Conservation (phyloP, 306 rosid species). For the Bauhinia variegata region DNA sequence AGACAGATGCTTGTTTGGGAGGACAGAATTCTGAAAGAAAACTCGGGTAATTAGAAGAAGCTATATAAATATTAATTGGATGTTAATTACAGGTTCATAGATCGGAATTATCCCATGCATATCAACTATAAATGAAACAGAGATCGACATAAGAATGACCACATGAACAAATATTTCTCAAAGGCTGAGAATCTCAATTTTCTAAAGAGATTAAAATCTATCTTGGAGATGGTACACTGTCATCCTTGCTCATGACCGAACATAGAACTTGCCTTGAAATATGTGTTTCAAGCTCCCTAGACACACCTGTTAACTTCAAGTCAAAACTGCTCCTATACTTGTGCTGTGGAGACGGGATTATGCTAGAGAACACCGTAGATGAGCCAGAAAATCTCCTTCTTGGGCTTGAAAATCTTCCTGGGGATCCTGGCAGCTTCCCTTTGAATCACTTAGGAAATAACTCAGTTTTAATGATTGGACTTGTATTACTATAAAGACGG, state of each 20-base stretch:
- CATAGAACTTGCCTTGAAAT: constrained; percentile 88
- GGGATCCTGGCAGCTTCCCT: constrained; percentile 56
- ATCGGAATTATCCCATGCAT: constrained; percentile 18
- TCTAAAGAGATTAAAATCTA: too few species aligned
- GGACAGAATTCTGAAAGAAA: too few species aligned
- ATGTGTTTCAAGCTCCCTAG: constrained; percentile 94
- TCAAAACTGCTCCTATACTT: constrained; percentile 82
- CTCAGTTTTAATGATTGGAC: too few species aligned
- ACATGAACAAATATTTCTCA: constrained; percentile 57
- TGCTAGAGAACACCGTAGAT: constrained; percentile 50
- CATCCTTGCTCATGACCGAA: constrained; percentile 83
- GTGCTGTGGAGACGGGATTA: constrained; percentile 67
- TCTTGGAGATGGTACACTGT: constrained; percentile 64
- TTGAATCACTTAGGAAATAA: constrained; percentile 12
- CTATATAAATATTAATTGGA: constrained; percentile 5
- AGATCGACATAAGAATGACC: constrained; percentile 38
- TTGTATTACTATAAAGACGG: too few species aligned
- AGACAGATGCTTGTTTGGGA: too few species aligned
- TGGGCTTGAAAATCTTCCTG: constrained; percentile 77
- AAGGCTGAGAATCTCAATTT: constrained; percentile 64
- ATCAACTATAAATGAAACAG: constrained; percentile 34
- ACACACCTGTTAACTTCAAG: constrained; percentile 81
- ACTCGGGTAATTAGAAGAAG: too few species aligned
- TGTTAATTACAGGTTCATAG: constrained; percentile 16
- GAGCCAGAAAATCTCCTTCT: constrained; percentile 84